These are phyloP conservation scores for Seminavis robusta DNA, from an alignment of 108 stramenopile species.

Conservation along the genomic window DNA sequence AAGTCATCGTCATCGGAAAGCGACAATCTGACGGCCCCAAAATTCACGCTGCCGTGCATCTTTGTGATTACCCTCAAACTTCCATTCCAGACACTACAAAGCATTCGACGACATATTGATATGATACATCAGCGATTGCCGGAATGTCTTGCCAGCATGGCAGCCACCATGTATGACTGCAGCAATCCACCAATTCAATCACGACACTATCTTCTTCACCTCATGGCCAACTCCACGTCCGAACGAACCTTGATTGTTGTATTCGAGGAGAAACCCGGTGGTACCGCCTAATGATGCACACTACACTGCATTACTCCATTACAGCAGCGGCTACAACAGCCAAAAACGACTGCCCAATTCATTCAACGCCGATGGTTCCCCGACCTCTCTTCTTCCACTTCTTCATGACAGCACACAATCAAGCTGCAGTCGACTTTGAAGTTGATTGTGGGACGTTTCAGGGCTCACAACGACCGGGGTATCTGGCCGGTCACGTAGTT, in stretches of 20 bases:
- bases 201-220: conserved; percentile 34
- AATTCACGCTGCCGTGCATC: conserved; percentile 30
- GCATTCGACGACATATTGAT: conserved; percentile 31
- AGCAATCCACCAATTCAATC: conserved; percentile 1
- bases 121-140: conserved; percentile 12
- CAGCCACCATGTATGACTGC: conserved; percentile 7
- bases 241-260: conserved; percentile 45
- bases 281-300: no score
- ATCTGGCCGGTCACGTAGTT: no score
- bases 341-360: no score
- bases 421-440: no score
- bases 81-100: conserved; percentile 38
- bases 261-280: conserved; percentile 26
- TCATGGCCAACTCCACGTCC: conserved; percentile 46
- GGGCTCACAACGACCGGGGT: no score
- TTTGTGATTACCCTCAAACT: conserved; percentile 48
- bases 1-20: conserved; percentile 8
- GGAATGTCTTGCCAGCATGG: conserved; percentile 16
- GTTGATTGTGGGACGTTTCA: no score
- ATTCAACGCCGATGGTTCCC: no score
- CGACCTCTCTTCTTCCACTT: no score
- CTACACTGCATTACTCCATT: no score
- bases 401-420: no score
- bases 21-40: neutral
- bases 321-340: no score